These are phyloP conservation scores for Rhynchosporium secalis DNA, from an alignment of 2,329 filamentous ascomycete species.

Conservation along the genomic window DNA sequence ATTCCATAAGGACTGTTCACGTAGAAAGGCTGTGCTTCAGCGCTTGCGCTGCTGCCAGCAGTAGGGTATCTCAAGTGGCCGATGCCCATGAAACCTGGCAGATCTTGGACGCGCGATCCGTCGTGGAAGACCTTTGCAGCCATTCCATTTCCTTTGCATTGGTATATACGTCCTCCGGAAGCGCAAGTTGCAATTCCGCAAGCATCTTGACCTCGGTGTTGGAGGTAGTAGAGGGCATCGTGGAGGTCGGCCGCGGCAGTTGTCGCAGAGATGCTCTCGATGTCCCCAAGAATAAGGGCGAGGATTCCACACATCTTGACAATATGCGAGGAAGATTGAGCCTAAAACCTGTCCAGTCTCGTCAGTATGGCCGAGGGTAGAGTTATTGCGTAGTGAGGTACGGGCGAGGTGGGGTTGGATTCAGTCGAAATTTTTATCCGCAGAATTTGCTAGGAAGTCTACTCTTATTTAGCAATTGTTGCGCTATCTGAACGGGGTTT, in stretches of 20 bases:
- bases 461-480: too few species aligned
- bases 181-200: conserved; percentile 78
- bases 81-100: conserved; percentile 84
- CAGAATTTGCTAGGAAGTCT: conserved; percentile 24
- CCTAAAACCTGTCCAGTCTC: conserved; percentile 5
- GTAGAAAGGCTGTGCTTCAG: conserved; percentile 91
- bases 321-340: neutral
- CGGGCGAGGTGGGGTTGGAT: conserved; percentile 15
- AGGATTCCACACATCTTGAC: conserved; percentile 62
- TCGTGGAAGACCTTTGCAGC: conserved; percentile 83
- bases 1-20: conserved; percentile 86
- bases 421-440: conserved; percentile 33
- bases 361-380: conserved; percentile 20
- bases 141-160: conserved; percentile 89
- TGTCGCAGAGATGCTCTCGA: conserved; percentile 46
- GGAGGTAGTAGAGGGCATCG: conserved; percentile 70
- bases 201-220: conserved; percentile 80
- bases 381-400: neutral
- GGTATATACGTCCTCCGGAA: conserved; percentile 76
- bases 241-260: conserved; percentile 66
- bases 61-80: conserved; percentile 89
- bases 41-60: conserved; percentile 77
- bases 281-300: conserved; percentile 59
- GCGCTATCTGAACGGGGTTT: too few species aligned
- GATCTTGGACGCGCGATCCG: conserved; percentile 68